Base-by-base conservation (phyloP, 1,139 yeast species). In the Yamadazyma atmosphaerica region DNA sequence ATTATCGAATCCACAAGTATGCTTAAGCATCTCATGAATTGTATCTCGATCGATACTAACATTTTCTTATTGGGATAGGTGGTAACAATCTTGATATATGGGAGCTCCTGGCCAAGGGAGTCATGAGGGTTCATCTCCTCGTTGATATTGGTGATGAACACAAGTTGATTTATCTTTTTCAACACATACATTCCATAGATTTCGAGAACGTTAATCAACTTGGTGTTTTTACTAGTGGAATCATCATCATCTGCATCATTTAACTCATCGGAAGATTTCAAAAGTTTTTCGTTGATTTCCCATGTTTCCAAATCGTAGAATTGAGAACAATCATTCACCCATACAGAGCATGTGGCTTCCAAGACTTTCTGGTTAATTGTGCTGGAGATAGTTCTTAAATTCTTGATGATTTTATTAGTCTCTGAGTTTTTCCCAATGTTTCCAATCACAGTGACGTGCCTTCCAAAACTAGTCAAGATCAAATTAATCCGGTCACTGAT, bases 251-350 rank as follows among this genome's bases (percentile, higher is more conserved):
- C 21, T 9, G 10, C n/a, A 11, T 44, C 41, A 11, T 33, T 41
- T 2, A 35, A 44, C 4, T 24, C 40, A 14, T 39, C 38, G 10
- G 37, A 15, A 19, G 30, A 30, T 2, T 36, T 24, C 21, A 42
- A 31, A 4, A 39, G n/a, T 23, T 47, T 45, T 11, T 49, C 47
- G 23, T 58, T 59, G 13, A 62, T 54, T 36, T 63, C 70, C 76
- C 77, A 71, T 35, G 56, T 60, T 41, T 72, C 77, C 24, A 72
- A 54, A 38, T 69, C 75, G 49, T 65, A 70, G 34, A 72, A 66
- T 46, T 72, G 77, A 2, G 72, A 56, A 46, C 76, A 71, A 47
- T 72, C 77, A 46, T 72, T 72, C 2, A 71, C 69, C 77, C 77
- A 72, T 1, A 68, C 70, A 4, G 77, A 60, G 49, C 77, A 71